Base-by-base conservation (phyloP, 768 basidiomycete genomes). In the Lanmaoa pseudosensibilis region DNA sequence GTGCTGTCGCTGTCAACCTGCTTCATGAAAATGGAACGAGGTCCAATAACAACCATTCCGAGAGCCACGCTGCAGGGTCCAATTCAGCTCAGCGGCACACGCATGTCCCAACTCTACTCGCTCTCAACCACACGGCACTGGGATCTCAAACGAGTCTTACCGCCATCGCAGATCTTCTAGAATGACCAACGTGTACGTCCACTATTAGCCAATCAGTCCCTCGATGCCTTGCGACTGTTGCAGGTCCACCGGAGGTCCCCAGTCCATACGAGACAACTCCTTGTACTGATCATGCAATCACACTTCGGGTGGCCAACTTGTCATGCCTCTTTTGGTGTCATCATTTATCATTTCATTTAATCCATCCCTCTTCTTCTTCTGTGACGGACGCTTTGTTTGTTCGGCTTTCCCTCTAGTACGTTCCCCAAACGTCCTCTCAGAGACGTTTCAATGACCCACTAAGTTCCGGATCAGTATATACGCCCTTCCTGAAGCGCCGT, bases 21-120 rank as follows among this genome's bases (percentile, higher is more conserved):
- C 63, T 65, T 62, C 61, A 69, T 61, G 63, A 58, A 59, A 69
- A 69, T 69, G 68, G 68, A 69, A 69, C 61, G 58, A 59, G 58
- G 65, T 50, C 59, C 52, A 43, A 38, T 53, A 50, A 43, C 58
- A 59, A 60, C 61, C 61, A 56, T 47, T 61, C 50, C 55, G 67
- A 45, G 55, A 40, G 52, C 58, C 67, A 69, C 48, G 59, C 60
- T 56, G 48, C 65, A 68, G 67, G 67, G 65, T 67, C 60, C 56
- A 43, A 48, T 64, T 66, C 58, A 50, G 55, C 62, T 60, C 67
- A 68, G 65, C 65, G 67, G 59, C 56, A 40, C 27, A 40, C 60
- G 48, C 65, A 65, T 52, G 59, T 58, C 45, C 45, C 59, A 44
- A 47, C 59, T 58, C 54, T 57, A 53, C 59, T 51, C 46, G 23